Conservation (phyloP, 164 flowering plant genomes). For the Cinnamomum micranthum region DNA sequence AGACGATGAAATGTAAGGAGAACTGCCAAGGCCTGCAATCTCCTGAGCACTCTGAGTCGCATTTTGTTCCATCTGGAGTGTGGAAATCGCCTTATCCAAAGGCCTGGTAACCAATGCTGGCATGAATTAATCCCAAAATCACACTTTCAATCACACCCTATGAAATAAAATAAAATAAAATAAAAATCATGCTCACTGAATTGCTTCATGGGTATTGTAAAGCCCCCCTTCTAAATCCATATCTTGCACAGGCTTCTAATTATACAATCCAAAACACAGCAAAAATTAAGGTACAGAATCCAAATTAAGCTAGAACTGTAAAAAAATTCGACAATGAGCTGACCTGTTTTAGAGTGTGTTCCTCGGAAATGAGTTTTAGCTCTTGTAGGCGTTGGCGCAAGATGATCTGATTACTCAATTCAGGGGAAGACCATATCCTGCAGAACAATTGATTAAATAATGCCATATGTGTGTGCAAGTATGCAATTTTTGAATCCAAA, state of each 20-base stretch:
- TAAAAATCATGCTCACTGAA: conserved; percentile 52
- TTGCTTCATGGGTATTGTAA: conserved; percentile 72
- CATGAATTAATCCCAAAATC: background rate
- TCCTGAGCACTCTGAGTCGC: conserved; percentile 55
- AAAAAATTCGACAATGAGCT: conserved; percentile 5
- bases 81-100: conserved; percentile 67
- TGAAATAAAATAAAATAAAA: background rate
- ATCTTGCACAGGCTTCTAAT: conserved; percentile 11
- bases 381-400: conserved; percentile 51
- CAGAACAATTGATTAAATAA: background rate
- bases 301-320: background rate
- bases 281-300: background rate
- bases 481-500: too few species aligned
- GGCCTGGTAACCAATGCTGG: conserved; percentile 32
- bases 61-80: conserved; percentile 78
- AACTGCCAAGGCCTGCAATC: conserved; percentile 22
- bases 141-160: background rate
- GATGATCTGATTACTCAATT: conserved; percentile 44
- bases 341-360: conserved; percentile 42
- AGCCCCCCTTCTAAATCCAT: conserved; percentile 63
- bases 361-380: conserved; percentile 49
- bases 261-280: background rate
- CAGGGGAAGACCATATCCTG: conserved; percentile 49
- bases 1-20: conserved; percentile 9
- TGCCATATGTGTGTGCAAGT: too few species aligned